These are phyloP conservation scores for Amaranthus palmeri DNA, from an alignment of 148 eudicot species.

Conservation along the genomic window DNA sequence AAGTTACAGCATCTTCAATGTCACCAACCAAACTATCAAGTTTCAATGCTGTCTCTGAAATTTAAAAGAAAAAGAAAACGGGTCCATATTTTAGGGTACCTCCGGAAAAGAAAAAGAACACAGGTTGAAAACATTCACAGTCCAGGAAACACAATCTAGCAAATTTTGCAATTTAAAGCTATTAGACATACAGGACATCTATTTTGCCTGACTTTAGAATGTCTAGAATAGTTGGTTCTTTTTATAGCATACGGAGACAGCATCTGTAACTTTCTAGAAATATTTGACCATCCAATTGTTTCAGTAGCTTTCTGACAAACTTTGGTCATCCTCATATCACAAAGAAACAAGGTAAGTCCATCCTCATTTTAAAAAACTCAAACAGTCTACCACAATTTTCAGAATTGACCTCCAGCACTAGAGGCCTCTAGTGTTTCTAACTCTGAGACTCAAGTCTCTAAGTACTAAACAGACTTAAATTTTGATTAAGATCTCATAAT, in stretches of 20 bases:
- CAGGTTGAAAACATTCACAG: neutral
- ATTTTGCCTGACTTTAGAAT: neutral
- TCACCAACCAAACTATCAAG: conserved; percentile 86
- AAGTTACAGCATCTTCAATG: conserved; percentile 87
- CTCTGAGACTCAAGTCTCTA: neutral
- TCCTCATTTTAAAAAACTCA: neutral
- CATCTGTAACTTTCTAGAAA: neutral
- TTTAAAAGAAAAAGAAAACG: neutral
- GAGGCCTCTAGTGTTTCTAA: neutral
- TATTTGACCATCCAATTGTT: neutral
- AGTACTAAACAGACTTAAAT: neutral
- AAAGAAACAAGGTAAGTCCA: neutral
- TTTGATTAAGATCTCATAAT: neutral
- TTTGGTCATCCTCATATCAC: neutral
- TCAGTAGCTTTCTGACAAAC: neutral
- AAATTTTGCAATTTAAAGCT: neutral
- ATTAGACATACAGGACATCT: neutral
- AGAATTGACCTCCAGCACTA: neutral
- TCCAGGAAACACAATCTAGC: neutral
- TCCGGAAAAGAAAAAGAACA: neutral
- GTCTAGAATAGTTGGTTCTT: neutral
- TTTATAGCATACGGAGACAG: neutral
- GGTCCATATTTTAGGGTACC: conserved; percentile 2
- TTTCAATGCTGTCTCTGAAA: conserved; percentile 79
- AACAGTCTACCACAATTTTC: neutral